These are phyloP conservation scores for Avena atlantica DNA, from an alignment of 176 grass and related monocot species.

Conservation along the genomic window DNA sequence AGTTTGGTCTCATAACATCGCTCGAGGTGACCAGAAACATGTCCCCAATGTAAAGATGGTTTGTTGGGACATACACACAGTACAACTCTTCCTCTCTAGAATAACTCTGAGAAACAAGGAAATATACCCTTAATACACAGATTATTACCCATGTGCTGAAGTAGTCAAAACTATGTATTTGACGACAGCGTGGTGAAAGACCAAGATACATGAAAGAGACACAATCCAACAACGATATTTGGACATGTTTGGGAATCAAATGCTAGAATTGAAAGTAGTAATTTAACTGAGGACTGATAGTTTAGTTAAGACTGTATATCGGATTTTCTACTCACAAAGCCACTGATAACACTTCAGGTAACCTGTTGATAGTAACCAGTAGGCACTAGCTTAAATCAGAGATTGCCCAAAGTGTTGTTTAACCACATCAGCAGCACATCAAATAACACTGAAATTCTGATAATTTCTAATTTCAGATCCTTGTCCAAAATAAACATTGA, in stretches of 20 bases:
- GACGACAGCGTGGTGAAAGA: background rate
- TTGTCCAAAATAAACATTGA: background rate
- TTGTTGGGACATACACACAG: conserved; percentile 72
- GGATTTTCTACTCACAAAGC: background rate
- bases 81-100: conserved; percentile 74
- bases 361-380: background rate
- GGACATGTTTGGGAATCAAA: conserved; percentile 8
- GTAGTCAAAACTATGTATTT: background rate
- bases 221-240: background rate
- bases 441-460: background rate
- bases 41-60: conserved; percentile 79
- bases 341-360: background rate
- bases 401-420: background rate
- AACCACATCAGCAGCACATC: background rate
- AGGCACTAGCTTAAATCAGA: background rate
- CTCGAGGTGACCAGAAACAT: conserved; percentile 66
- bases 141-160: background rate
- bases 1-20: conserved; percentile 73
- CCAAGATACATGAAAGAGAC: background rate
- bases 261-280: background rate
- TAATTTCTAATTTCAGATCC: background rate
- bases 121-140: conserved; percentile 6
- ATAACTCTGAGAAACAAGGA: conserved; percentile 50
- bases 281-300: background rate
- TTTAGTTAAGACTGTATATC: conserved; percentile 13